Conservation (phyloP, 1,284 basidiomycete species). For the Agaricales sp. region DNA sequence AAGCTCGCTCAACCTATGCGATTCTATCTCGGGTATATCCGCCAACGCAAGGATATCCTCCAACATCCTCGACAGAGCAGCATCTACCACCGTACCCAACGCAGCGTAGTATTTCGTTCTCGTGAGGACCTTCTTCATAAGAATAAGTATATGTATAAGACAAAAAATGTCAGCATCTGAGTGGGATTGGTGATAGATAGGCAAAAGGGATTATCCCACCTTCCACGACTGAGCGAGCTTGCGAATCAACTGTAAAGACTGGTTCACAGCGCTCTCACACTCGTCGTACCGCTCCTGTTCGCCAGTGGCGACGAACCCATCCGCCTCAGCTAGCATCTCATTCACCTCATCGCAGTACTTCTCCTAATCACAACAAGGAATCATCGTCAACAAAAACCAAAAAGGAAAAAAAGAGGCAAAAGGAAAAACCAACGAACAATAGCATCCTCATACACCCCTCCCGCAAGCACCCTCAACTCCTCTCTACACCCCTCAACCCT, state of each 20-base stretch:
- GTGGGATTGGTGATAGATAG: neutral
- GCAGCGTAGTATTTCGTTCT: conserved; percentile 59
- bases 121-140: conserved; percentile 34
- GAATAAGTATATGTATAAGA: no score
- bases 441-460: conserved; percentile 58
- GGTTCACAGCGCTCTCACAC: conserved; percentile 64
- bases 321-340: conserved; percentile 17
- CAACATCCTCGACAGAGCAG: conserved; percentile 60
- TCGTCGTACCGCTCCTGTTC: conserved; percentile 72
- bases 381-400: no score
- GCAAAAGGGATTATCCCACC: no score
- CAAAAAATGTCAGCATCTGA: conserved; percentile 2
- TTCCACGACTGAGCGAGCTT: conserved; percentile 62
- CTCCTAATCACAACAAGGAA: neutral
- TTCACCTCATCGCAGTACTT: conserved; percentile 1
- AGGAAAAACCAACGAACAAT: conserved; percentile 40
- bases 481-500: conserved; percentile 39
- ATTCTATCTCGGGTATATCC: conserved; percentile 90
- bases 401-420: conserved; percentile 2
- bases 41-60: conserved; percentile 69
- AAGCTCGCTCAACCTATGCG: conserved; percentile 73
- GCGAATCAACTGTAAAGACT: conserved; percentile 60
- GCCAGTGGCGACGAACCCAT: conserved; percentile 64
- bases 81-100: conserved; percentile 70
- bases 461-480: conserved; percentile 40